phyloP scores from a whole-genome alignment of 495 filamentous ascomycete genomes.

The Talaromyces liani region DNA sequence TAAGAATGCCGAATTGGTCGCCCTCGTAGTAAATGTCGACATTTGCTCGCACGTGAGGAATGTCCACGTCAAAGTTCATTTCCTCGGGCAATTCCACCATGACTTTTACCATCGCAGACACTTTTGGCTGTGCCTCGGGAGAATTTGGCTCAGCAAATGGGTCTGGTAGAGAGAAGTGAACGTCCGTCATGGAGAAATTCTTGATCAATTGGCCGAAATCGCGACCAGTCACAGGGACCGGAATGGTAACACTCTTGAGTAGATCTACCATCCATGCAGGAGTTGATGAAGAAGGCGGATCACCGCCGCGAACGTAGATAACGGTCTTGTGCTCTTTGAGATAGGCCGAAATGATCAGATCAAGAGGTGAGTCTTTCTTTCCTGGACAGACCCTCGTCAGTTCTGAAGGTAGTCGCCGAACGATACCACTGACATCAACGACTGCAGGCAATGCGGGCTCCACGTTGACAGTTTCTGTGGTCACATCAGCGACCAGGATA shows the following conservation, averaged over 20 bases:
- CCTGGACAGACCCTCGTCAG: slow-evolving; percentile 67
- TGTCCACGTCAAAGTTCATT: slow-evolving; percentile 75
- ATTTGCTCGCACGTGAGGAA: slow-evolving; percentile 63
- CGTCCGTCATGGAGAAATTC: slow-evolving; percentile 77
- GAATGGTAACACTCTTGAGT: slow-evolving; percentile 73
- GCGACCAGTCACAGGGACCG: slow-evolving; percentile 73
- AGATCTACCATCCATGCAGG: slow-evolving; percentile 78
- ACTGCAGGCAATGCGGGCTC: slow-evolving; percentile 54
- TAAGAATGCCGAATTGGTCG: slow-evolving; percentile 66
- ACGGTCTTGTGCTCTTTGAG: slow-evolving; percentile 70
- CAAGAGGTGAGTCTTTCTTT: slow-evolving; percentile 71
- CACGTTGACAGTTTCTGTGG: slow-evolving; percentile 56
- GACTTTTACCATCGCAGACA: slow-evolving; percentile 76
- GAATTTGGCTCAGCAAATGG: slow-evolving; percentile 66
- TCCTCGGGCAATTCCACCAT: slow-evolving; percentile 70
- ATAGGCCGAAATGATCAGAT: slow-evolving; percentile 73
- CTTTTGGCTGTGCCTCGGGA: slow-evolving; percentile 64
- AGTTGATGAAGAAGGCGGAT: slow-evolving; percentile 52
- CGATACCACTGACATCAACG: slow-evolving; percentile 60
- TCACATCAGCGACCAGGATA: slow-evolving; percentile 70
- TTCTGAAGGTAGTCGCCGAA: slow-evolving; percentile 61
- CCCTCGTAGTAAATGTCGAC: slow-evolving; percentile 72
- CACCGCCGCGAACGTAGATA: slow-evolving; percentile 72
- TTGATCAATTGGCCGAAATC: slow-evolving; percentile 73
- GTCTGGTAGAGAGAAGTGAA: slow-evolving; percentile 75